Percentiles rank a stretch among this genome's conserved stretches.
These are phyloP conservation scores for Daedaleopsis nitida DNA, from an alignment of 768 basidiomycete genomes.

Conservation along the genomic window DNA sequence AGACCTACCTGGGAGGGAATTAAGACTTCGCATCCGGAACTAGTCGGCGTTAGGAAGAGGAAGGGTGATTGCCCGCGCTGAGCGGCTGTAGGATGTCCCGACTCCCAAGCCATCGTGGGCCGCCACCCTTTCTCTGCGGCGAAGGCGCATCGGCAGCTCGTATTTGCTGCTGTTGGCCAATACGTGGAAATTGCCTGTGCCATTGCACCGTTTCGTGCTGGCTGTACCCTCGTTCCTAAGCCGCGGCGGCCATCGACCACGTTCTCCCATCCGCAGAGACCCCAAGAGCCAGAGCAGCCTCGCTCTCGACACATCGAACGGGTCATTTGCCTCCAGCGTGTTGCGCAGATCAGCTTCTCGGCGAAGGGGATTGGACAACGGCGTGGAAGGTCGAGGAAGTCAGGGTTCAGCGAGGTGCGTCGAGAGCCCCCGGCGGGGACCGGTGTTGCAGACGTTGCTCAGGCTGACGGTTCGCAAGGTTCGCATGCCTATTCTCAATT, in stretches of 20 bases:
- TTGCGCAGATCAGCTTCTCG: background rate
- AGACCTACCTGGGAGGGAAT: background rate
- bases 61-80: background rate
- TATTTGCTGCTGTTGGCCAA: background rate
- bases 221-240: background rate
- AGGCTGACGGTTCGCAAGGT: background rate
- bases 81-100: background rate
- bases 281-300: background rate
- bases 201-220: background rate
- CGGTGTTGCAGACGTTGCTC: background rate
- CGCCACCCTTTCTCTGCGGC: background rate
- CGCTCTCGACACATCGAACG: background rate
- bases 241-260: background rate
- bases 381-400: background rate
- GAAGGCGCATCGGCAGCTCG: background rate
- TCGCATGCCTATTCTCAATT: background rate
- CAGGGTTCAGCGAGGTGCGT: background rate
- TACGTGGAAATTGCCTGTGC: background rate
- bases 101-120: background rate
- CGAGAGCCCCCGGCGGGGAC: background rate
- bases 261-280: background rate
- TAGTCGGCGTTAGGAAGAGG: background rate
- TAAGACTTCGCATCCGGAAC: background rate
- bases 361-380: background rate
- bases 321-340: background rate